Base-by-base conservation (phyloP, 495 filamentous ascomycete species). In the Penicillium bialowiezense region DNA sequence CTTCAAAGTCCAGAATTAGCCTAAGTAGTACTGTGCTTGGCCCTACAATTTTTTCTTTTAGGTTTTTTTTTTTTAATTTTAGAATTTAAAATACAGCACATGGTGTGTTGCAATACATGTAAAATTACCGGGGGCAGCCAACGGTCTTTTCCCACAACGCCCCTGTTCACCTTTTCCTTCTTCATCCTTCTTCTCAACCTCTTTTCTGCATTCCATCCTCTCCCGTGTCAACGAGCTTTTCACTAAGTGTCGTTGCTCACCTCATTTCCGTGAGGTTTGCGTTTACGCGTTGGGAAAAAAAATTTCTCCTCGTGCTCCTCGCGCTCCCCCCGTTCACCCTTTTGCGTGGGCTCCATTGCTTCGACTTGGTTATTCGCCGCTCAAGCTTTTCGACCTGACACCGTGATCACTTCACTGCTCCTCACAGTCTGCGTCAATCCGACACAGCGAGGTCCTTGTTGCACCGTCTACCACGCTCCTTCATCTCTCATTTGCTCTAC, bases 201-300 rank as follows among this genome's bases (percentile, higher is more conserved):
- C 46, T 41, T 41, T 52, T 54, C 33, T 39, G 28, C 49, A 50
- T 47, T 54, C 12, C 43, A 47, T 24, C 37, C 49, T 44, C 50
- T 63, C 52, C 55, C 50, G 43, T 45, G 53, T 47, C 67, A 74
- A 72, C 72, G 72, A 76, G 70, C 72, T 74, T 76, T 76, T 76
- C 70, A 73, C 67, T 76, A 76, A 74, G 72, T 73, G 66, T 75
- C 71, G 72, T 74, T 73, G 71, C 58, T 59, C 50, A 62, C 45
- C 56, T 59, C 61, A 56, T 54, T 37, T 34, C 38, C 34, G 47
- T 56, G 61, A 56, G 58, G 43, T 59, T 58, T 63, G 51, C 56
- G 52, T 62, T 42, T 59, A 62, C 66, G 60, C 54, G 65, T 35
- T 64, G 64, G 49, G 53, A 65, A 54, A 38, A 54, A n/a, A 17